A percentile compares a stretch with the other conserved stretches of the same genome.
Conservation (phyloP, 73 alveolate species). For the Effrenium voratum region DNA sequence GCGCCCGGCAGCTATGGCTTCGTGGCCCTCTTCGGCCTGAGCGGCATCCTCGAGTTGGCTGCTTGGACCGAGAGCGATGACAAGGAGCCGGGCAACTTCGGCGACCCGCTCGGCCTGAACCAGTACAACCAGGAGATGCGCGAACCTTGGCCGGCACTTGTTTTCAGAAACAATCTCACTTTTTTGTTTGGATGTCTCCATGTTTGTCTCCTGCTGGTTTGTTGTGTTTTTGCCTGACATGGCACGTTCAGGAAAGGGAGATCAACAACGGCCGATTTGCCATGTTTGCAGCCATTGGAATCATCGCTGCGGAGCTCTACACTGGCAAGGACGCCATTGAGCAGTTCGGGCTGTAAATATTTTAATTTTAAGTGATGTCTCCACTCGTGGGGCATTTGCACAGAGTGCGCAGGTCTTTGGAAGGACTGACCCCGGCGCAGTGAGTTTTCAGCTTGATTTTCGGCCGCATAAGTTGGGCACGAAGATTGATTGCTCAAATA, state of each 20-base stretch:
- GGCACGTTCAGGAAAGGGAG: slow-evolving; percentile 19
- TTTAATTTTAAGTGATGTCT: too few relatives aligned
- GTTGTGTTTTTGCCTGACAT: too few relatives aligned
- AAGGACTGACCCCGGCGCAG: too few relatives aligned
- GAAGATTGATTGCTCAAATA: too few relatives aligned
- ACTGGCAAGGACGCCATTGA: slow-evolving; percentile 39
- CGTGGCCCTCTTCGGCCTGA: background rate
- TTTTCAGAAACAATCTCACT: too few relatives aligned
- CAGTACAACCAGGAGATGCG: slow-evolving; percentile 35
- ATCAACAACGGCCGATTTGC: slow-evolving; percentile 36
- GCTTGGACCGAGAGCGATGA: slow-evolving; percentile 34
- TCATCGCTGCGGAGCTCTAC: background rate
- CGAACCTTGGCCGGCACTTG: background rate
- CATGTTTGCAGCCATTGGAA: slow-evolving; percentile 19
- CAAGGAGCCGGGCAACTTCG: slow-evolving; percentile 64
- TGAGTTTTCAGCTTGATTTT: too few relatives aligned
- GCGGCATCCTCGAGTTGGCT: background rate
- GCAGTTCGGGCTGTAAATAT: slow-evolving; percentile 18
- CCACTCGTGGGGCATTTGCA: too few relatives aligned
- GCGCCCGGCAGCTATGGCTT: slow-evolving; percentile 34
- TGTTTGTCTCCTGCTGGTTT: too few relatives aligned
- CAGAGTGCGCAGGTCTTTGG: too few relatives aligned
- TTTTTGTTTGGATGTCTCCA: too few relatives aligned
- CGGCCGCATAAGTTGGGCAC: too few relatives aligned
- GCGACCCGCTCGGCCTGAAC: slow-evolving; percentile 28